Conservation (phyloP, 495 filamentous ascomycete genomes). For the Penicillium waksmanii region DNA sequence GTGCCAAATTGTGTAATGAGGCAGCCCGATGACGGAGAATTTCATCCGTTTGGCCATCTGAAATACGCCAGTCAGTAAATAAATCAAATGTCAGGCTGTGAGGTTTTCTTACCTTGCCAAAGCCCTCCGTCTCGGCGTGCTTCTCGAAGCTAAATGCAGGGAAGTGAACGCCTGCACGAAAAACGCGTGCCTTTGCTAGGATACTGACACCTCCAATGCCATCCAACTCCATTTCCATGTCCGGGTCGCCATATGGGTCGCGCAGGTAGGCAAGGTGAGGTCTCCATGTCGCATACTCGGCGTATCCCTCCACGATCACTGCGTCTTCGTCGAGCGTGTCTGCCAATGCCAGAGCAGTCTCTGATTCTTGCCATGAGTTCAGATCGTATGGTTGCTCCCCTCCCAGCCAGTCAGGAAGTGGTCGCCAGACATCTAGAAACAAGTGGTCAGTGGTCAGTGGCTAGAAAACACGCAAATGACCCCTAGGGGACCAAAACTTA, state of each 20-base stretch:
- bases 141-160: conserved; percentile 99
- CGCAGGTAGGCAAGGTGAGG: conserved; percentile 97
- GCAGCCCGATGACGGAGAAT: conserved; percentile 94
- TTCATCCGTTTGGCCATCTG: conserved; percentile 97
- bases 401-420: conserved; percentile 97
- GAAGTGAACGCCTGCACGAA: conserved; percentile 94
- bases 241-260: conserved; percentile 95
- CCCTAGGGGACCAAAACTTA: conserved; percentile 53
- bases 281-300: conserved; percentile 98
- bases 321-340: conserved; percentile 98
- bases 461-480: no score
- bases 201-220: conserved; percentile 98
- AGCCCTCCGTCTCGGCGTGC: conserved; percentile 97
- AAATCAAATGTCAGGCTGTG: neutral
- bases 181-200: conserved; percentile 92
- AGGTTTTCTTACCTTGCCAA: conserved; percentile 78
- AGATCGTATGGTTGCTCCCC: conserved; percentile 99
- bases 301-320: conserved; percentile 98
- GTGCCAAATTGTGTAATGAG: conserved; percentile 99
- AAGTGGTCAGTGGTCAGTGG: no score
- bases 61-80: conserved; percentile 34
- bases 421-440: conserved; percentile 90
- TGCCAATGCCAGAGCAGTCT: conserved; percentile 90
- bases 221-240: conserved; percentile 99
- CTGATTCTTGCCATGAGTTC: conserved; percentile 99